Base-by-base conservation (phyloP, 306 rosid genomes). In the Begonia loranthoides region DNA sequence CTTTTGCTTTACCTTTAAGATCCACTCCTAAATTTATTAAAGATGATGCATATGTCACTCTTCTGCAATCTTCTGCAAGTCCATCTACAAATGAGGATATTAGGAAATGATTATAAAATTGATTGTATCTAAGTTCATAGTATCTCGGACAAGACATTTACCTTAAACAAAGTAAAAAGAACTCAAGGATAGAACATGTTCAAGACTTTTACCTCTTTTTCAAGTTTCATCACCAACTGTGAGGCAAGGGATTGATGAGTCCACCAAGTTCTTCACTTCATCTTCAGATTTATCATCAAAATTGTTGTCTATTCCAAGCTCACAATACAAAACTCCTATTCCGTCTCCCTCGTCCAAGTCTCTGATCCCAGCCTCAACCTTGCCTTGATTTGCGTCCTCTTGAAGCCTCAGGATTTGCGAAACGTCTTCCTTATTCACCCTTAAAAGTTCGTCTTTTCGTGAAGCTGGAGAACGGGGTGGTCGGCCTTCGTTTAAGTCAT, bases 291-390 rank as follows among this genome's bases (percentile, higher is more conserved):
- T 56, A 9, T 14, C 48, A 1, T 64, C 22, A 22, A 63, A 49
- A 50, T 62, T 72, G 33, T 72, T 75, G 56, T 76, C 74, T 52
- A 52, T 62, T 15, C 58, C 82, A 45, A 66, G 74, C 38, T 73
- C 60, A 58, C 76, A 46, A 60, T 41, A 17, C 14, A 76, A 55
- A 58, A 70, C 76, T 51, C 89, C 94, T 38, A 84, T 81, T 64
- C 76, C 72, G 5, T 15, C 92, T 55, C 69, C 60, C 58, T 49
- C 55, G 64, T 51, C 70, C 21, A 75, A 40, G 56, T 45, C 69
- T 59, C 66, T 61, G 55, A 66, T 66, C 50, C 73, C 75, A 62
- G 55, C 17, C 28, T 59, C 68, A 11, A 50, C 61, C 41, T 66
- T 61, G 41, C 56, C 77, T 17, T 70, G n/a, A 57, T 70, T 76